Evolutionary conservation across 73 alveolate genomes (phyloP).

Genomic region (Uronychia binucleata): DNA sequence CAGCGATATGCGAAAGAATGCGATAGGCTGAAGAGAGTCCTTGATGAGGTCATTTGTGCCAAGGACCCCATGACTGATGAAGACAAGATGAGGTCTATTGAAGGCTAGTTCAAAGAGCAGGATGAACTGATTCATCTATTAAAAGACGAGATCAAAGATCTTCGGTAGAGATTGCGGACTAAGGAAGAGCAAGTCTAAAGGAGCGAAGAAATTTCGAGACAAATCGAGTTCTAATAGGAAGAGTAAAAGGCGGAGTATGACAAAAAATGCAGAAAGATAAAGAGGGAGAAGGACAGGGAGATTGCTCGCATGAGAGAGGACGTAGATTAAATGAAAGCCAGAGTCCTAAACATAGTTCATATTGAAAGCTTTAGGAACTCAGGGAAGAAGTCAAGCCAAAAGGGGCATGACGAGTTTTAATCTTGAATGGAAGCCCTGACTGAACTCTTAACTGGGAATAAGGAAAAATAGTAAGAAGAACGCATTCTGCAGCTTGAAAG

Average conservation of each 20-base stretch:
- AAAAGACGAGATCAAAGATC: not conserved
- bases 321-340: not conserved
- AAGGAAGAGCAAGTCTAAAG: not conserved
- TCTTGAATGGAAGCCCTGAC: not conserved
- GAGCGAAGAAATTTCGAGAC: not conserved
- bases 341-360: not conserved
- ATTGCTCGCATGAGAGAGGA: not conserved
- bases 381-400: not conserved
- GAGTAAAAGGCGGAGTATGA: not conserved
- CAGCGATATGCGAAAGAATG: conserved; percentile 53
- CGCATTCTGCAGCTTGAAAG: not conserved
- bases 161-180: not conserved
- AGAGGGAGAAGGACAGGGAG: not conserved
- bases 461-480: not conserved
- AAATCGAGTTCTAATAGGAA: not conserved
- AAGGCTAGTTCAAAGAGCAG: not conserved
- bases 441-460: not conserved
- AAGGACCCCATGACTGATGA: not conserved
- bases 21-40: conserved; percentile 24
- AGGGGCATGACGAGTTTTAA: not conserved
- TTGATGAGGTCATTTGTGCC: conserved; percentile 12
- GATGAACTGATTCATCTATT: not conserved
- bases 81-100: not conserved
- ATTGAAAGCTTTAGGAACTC: not conserved
- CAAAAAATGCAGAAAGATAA: not conserved